Evolutionary conservation across 768 basidiomycete species (phyloP).

Genomic region (Boletus rex-veris): DNA sequence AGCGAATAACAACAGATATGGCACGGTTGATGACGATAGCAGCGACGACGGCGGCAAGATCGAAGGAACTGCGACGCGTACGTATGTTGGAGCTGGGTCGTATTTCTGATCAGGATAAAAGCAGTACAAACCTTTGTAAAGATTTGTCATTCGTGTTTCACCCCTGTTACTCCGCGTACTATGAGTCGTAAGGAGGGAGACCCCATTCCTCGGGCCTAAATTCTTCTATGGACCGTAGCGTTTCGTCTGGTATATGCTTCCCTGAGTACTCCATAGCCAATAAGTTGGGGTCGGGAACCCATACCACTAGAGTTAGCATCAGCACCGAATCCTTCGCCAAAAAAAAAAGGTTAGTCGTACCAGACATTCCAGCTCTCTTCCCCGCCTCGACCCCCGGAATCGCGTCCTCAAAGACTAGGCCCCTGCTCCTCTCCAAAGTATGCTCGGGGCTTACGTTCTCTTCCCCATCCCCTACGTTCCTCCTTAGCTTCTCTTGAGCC

Average conservation of each 20-base stretch:
- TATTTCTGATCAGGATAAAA: conserved; percentile 35
- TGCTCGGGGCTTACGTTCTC: conserved; percentile 33
- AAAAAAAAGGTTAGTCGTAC: conserved; percentile 42
- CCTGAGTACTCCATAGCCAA: conserved; percentile 47
- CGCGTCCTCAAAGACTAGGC: conserved; percentile 82
- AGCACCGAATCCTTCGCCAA: neutral
- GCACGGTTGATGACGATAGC: conserved; percentile 8
- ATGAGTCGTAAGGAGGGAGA: conserved; percentile 57
- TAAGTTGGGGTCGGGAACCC: conserved; percentile 79
- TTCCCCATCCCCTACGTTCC: conserved; percentile 51
- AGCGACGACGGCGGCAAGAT: conserved; percentile 21
- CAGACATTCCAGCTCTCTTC: conserved; percentile 82
- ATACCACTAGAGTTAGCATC: conserved; percentile 52
- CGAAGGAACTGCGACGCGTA: conserved; percentile 1
- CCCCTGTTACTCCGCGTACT: neutral
- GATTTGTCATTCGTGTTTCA: neutral
- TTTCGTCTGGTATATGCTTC: conserved; percentile 55
- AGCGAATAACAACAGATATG: neutral
- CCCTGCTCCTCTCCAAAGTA: conserved; percentile 49
- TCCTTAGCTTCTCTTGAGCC: conserved; percentile 56
- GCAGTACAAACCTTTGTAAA: neutral
- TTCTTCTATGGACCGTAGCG: conserved; percentile 58
- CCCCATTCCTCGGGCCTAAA: conserved; percentile 86
- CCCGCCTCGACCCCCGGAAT: conserved; percentile 76
- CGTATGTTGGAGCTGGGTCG: conserved; percentile 43